Conservation (phyloP, 768 basidiomycete species). For the Neoboletus subvelutipes region DNA sequence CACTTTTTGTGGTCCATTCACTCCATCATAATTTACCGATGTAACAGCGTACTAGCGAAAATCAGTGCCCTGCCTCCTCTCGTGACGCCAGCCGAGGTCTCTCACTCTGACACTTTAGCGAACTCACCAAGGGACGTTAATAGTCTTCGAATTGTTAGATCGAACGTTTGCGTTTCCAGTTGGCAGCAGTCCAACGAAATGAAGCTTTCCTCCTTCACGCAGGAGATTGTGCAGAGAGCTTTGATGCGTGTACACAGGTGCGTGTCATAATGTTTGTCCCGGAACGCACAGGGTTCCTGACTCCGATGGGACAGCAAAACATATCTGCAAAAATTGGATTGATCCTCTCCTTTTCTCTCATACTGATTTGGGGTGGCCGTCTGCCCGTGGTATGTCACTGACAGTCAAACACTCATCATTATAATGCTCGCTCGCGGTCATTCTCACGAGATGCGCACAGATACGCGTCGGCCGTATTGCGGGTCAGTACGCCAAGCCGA, state of each 20-base stretch:
- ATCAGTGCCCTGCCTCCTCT: constrained; percentile 81
- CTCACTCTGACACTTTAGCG: constrained; percentile 13
- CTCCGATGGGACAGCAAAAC: constrained; percentile 57
- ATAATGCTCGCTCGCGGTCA: background rate
- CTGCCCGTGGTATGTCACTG: constrained; percentile 74
- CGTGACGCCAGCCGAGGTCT: constrained; percentile 89
- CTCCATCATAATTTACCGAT: background rate
- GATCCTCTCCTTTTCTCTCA: constrained; percentile 92
- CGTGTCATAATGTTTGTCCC: constrained; percentile 25
- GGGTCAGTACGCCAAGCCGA: constrained; percentile 94
- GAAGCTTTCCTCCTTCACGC: constrained; percentile 95
- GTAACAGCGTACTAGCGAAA: constrained; percentile 72
- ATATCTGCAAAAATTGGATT: constrained; percentile 87
- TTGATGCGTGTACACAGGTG: constrained; percentile 87
- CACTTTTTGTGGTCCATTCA: background rate
- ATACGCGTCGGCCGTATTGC: constrained; percentile 89
- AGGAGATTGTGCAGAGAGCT: constrained; percentile 97
- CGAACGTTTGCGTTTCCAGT: constrained; percentile 78
- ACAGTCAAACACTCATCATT: background rate
- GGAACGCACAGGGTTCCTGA: constrained; percentile 8
- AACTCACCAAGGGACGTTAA: constrained; percentile 29
- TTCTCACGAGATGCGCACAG: constrained; percentile 35
- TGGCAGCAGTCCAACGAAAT: constrained; percentile 76
- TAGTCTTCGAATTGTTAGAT: constrained; percentile 45
- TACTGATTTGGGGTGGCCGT: constrained; percentile 91